phyloP scores from a whole-genome alignment of 2,329 filamentous ascomycete genomes.

The Curvularia sp. region DNA sequence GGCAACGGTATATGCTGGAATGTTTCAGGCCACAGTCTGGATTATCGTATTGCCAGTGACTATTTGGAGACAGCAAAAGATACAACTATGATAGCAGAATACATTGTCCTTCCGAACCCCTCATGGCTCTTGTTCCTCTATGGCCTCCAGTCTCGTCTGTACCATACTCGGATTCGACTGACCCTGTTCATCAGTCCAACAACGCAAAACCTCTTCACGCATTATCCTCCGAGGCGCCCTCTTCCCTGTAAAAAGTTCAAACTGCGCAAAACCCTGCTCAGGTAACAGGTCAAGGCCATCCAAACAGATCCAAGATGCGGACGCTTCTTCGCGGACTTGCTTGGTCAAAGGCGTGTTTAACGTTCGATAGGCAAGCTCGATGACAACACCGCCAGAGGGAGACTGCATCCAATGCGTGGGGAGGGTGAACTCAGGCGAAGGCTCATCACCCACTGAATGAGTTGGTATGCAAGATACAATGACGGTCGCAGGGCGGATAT shows the following conservation, averaged over 20 bases:
- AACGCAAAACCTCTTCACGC: conserved; percentile 65
- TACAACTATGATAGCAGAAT: background rate
- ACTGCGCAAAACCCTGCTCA: conserved; percentile 80
- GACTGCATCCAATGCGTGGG: conserved; percentile 73
- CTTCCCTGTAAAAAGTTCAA: conserved; percentile 78
- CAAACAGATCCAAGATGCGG: conserved; percentile 74
- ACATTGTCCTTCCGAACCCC: background rate
- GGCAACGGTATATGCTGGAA: conserved; percentile 32
- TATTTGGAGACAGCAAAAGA: background rate
- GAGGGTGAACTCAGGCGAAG: conserved; percentile 72
- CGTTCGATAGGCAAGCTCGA: conserved; percentile 76
- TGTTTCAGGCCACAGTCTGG: background rate
- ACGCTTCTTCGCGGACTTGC: conserved; percentile 68
- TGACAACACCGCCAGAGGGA: conserved; percentile 76
- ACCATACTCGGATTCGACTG: conserved; percentile 36
- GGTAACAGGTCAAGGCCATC: conserved; percentile 77
- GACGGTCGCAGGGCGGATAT: conserved; percentile 70
- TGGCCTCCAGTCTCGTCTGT: conserved; percentile 36
- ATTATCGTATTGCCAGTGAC: background rate
- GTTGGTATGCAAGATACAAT: conserved; percentile 78
- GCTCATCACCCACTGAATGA: conserved; percentile 66
- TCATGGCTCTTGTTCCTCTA: conserved; percentile 43
- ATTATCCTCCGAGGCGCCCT: conserved; percentile 74
- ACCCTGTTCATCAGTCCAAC: conserved; percentile 41
- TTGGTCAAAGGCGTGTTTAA: conserved; percentile 72